phyloP scores from a whole-genome alignment of 768 basidiomycete species.

The Psilocybe tampanensis region DNA sequence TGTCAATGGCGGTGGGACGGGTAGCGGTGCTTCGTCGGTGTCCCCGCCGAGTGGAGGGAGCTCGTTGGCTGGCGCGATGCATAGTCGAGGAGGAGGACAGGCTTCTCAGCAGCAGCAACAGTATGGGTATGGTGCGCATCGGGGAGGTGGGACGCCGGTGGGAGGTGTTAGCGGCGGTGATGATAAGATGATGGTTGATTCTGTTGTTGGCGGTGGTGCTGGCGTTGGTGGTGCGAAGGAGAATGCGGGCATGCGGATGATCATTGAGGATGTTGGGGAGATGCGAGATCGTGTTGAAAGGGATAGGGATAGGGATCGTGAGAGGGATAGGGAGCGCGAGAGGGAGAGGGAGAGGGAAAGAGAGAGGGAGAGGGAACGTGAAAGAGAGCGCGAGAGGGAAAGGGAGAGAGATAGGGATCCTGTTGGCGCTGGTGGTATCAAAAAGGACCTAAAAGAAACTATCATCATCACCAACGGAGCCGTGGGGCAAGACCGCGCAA shows the following conservation, averaged over 20 bases:
- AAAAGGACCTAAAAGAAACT: constrained; percentile 5
- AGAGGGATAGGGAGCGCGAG: not conserved
- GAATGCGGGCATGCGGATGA: constrained; percentile 14
- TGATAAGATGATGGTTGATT: not conserved
- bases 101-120: too few relatives aligned
- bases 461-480: not conserved
- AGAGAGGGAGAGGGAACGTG: not conserved
- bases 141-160: constrained; percentile 1
- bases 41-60: constrained; percentile 5
- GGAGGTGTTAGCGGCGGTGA: not conserved
- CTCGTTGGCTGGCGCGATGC: constrained; percentile 17
- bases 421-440: not conserved
- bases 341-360: not conserved
- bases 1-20: not conserved
- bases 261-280: constrained; percentile 4
- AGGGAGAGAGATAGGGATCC: constrained; percentile 1
- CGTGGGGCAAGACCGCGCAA: constrained; percentile 5
- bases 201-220: not conserved
- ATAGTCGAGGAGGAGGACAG: not conserved
- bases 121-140: too few relatives aligned
- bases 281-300: constrained; percentile 1
- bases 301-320: not conserved
- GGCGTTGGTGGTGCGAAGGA: not conserved
- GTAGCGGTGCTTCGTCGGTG: not conserved
- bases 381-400: not conserved